phyloP scores from a whole-genome alignment of 768 basidiomycete genomes.

The Sporobolomyces pararoseus region DNA sequence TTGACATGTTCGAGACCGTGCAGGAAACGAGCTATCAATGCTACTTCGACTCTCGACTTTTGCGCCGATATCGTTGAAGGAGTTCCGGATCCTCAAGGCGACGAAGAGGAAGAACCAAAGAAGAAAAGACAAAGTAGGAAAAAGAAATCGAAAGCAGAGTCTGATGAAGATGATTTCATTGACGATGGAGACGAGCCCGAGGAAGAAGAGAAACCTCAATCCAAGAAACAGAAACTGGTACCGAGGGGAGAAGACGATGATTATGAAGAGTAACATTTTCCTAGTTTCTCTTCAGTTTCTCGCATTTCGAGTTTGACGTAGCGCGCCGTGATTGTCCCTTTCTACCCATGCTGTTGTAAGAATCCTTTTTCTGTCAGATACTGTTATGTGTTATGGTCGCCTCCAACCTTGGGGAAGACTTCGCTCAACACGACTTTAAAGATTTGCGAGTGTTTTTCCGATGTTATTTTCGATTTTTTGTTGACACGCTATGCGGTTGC shows the following conservation, averaged over 20 bases:
- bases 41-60: constrained; percentile 85
- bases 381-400: too few species aligned
- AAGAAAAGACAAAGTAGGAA: constrained; percentile 29
- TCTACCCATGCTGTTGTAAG: too few species aligned
- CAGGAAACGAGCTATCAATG: constrained; percentile 89
- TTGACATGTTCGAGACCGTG: background rate
- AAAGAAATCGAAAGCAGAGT: constrained; percentile 35
- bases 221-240: background rate
- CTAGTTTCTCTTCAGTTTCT: too few species aligned
- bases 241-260: background rate
- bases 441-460: too few species aligned
- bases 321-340: too few species aligned
- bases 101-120: constrained; percentile 37
- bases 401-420: too few species aligned
- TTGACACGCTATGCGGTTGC: too few species aligned
- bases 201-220: background rate
- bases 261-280: background rate
- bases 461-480: too few species aligned
- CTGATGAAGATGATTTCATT: constrained; percentile 21
- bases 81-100: constrained; percentile 76
- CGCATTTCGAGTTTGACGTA: too few species aligned
- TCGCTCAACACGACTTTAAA: too few species aligned
- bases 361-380: too few species aligned
- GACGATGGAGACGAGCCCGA: constrained; percentile 9
- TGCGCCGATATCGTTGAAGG: constrained; percentile 82